Percentiles rank a stretch among this genome's conserved stretches.
These are phyloP conservation scores for Blastobotrys chiropterorum DNA, from an alignment of 805 yeast species.

Conservation along the genomic window DNA sequence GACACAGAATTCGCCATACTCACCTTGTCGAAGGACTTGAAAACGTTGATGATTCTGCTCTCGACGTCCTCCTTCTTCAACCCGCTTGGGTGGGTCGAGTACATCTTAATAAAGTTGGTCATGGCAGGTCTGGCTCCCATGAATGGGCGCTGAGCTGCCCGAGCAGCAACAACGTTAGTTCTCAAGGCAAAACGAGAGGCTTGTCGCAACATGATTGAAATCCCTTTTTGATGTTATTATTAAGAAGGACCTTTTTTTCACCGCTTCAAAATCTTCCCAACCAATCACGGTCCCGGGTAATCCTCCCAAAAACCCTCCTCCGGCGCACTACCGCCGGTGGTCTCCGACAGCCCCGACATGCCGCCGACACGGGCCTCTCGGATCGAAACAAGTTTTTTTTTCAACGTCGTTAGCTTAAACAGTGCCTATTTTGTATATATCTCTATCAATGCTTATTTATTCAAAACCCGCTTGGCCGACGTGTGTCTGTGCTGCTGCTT, in stretches of 20 bases:
- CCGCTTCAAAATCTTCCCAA: neutral
- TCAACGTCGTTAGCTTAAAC: no score
- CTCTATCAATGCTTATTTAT: neutral
- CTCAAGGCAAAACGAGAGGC: slow-evolving; percentile 14
- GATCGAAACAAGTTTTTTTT: no score
- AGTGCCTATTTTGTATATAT: no score
- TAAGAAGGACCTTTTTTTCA: neutral
- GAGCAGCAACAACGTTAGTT: slow-evolving; percentile 28
- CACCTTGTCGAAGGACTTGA: slow-evolving; percentile 55
- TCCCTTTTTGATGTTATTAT: neutral
- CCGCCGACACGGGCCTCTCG: no score
- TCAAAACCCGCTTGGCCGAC: neutral
- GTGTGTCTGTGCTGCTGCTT: neutral
- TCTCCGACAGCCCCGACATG: neutral
- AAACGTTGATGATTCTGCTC: slow-evolving; percentile 73
- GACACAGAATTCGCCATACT: no score
- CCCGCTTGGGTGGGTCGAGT: slow-evolving; percentile 47
- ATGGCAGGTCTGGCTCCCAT: slow-evolving; percentile 17
- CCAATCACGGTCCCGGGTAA: neutral
- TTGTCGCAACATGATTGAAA: slow-evolving; percentile 11
- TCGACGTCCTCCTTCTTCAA: slow-evolving; percentile 75
- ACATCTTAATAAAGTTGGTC: slow-evolving; percentile 23
- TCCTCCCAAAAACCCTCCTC: neutral
- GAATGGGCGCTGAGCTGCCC: slow-evolving; percentile 21
- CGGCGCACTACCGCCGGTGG: neutral